Percentiles rank a stretch among this genome's conserved stretches.
phyloP scores from a whole-genome alignment of 139 green algal species.

The Coccomyxa sp. region DNA sequence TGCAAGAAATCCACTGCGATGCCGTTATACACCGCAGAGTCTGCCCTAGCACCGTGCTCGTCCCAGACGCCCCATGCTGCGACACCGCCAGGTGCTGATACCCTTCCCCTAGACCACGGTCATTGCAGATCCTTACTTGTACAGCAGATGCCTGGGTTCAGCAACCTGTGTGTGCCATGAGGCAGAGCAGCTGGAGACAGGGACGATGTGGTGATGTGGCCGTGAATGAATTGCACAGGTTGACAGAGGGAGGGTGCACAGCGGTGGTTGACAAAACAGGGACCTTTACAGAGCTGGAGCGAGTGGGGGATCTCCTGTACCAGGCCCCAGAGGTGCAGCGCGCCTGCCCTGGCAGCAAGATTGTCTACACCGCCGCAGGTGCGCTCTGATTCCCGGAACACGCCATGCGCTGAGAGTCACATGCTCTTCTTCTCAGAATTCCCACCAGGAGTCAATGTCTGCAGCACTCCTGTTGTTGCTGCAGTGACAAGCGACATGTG shows the following conservation, averaged over 20 bases:
- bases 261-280: neutral
- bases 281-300: neutral
- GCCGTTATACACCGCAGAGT: neutral
- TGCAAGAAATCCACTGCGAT: neutral
- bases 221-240: neutral
- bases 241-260: neutral
- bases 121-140: no score
- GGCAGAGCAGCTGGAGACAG: neutral
- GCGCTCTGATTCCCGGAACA: no score
- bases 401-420: no score
- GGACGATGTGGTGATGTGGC: neutral
- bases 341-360: neutral
- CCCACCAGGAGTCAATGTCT: no score
- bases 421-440: no score
- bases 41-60: neutral
- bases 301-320: neutral
- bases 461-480: no score
- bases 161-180: neutral
- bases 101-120: no score
- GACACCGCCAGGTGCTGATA: constrained; percentile 6
- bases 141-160: no score
- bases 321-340: neutral
- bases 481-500: neutral
- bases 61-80: neutral
- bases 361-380: neutral